A percentile compares a stretch with the other conserved stretches of the same genome.
Evolutionary conservation across 2,329 filamentous ascomycete species (phyloP).

Genomic region (Trichoderma cornu-damae): DNA sequence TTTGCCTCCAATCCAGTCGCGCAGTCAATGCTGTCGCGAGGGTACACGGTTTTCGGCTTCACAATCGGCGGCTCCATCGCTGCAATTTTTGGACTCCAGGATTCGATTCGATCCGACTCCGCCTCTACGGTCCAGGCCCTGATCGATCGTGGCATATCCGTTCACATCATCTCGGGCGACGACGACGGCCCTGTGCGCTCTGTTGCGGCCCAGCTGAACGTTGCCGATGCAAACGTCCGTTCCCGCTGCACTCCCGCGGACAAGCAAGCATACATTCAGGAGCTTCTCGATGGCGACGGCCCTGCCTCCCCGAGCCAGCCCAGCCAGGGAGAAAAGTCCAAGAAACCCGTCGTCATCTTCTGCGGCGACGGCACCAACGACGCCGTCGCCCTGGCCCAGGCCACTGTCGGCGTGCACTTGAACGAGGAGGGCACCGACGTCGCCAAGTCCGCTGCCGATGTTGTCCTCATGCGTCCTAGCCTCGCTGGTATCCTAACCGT

Average conservation of each 20-base stretch:
- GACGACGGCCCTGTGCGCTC: constrained; percentile 44
- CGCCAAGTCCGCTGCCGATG: constrained; percentile 61
- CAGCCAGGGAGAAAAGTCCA: constrained; percentile 1
- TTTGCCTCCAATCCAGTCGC: constrained; percentile 32
- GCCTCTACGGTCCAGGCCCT: constrained; percentile 33
- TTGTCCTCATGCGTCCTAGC: constrained; percentile 56
- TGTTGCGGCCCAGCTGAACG: constrained; percentile 38
- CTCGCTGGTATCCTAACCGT: constrained; percentile 54
- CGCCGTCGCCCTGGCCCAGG: constrained; percentile 64
- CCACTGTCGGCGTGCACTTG: constrained; percentile 67
- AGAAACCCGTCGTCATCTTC: constrained; percentile 54
- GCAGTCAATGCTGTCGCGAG: constrained; percentile 31
- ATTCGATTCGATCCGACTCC: constrained; percentile 43
- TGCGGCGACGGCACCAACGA: constrained; percentile 78
- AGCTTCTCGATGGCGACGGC: constrained; percentile 28
- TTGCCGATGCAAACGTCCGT: constrained; percentile 35
- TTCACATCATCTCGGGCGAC: constrained; percentile 51
- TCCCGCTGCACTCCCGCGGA: constrained; percentile 42
- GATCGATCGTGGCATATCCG: constrained; percentile 34
- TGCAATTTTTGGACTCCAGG: constrained; percentile 44
- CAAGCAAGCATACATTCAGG: constrained; percentile 43
- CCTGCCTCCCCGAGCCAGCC: not conserved
- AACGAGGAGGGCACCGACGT: constrained; percentile 54
- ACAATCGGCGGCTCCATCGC: constrained; percentile 33
- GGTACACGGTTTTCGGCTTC: constrained; percentile 46